Conservation (phyloP, 1,284 basidiomycete species). For the Ganoderma leucocontextum region DNA sequence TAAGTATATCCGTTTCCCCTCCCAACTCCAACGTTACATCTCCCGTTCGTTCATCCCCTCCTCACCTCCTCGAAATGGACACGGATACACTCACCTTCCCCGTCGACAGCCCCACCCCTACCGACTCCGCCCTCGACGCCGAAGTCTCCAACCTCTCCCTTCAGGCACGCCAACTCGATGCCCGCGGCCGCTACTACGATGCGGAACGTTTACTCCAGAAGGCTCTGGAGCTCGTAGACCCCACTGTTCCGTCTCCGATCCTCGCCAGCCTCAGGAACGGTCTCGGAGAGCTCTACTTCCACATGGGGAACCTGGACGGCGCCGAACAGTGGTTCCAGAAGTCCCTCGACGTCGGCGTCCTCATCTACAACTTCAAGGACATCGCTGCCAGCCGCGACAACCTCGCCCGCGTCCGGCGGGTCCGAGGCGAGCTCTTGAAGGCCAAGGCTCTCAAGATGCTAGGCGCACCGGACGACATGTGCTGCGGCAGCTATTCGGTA, state of each 20-base stretch:
- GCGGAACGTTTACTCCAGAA: slow-evolving; percentile 41
- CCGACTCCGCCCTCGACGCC: slow-evolving; percentile 13
- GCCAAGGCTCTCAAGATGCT: slow-evolving; percentile 40
- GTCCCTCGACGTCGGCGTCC: slow-evolving; percentile 39
- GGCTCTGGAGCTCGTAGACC: slow-evolving; percentile 40
- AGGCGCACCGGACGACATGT: slow-evolving; percentile 37
- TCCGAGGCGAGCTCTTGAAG: slow-evolving; percentile 38
- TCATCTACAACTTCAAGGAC: slow-evolving; percentile 38
- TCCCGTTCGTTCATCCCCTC: not conserved
- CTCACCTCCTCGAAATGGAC: not conserved
- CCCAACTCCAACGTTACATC: not conserved
- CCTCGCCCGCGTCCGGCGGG: slow-evolving; percentile 43
- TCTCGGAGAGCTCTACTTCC: slow-evolving; percentile 45
- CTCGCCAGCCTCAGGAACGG: slow-evolving; percentile 42
- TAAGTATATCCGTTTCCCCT: not conserved
- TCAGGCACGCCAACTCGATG: slow-evolving; percentile 35
- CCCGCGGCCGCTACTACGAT: slow-evolving; percentile 36
- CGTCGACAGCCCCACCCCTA: slow-evolving; percentile 1
- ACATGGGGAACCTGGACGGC: slow-evolving; percentile 43
- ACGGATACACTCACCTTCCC: not conserved
- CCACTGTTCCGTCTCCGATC: slow-evolving; percentile 20
- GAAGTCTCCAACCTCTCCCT: slow-evolving; percentile 30
- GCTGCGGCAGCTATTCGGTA: slow-evolving; percentile 40
- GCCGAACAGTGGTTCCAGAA: slow-evolving; percentile 43
- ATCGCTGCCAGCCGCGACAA: slow-evolving; percentile 45